Percentiles rank a stretch among this genome's conserved stretches.
phyloP scores from a whole-genome alignment of 1,284 basidiomycete genomes.

The Rhodotorula sp. region DNA sequence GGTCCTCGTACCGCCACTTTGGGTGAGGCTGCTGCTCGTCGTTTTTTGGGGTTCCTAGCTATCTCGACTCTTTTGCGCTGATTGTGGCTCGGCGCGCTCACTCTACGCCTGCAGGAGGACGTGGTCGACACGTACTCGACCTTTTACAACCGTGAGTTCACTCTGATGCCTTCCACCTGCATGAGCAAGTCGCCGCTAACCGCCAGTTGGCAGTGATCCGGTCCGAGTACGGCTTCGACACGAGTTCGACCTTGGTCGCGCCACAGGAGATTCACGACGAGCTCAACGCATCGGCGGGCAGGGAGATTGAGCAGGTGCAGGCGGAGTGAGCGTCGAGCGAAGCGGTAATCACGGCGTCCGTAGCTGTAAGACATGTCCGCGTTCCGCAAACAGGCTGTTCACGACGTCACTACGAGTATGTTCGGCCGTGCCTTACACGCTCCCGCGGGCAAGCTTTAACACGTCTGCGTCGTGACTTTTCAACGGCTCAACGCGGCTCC shows the following conservation, averaged over 20 bases:
- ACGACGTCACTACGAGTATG: too few relatives aligned
- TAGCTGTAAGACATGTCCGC: too few relatives aligned
- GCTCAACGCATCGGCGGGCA: too few relatives aligned
- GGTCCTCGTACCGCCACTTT: slow-evolving; percentile 71
- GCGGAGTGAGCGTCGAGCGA: too few relatives aligned
- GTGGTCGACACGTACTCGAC: slow-evolving; percentile 69
- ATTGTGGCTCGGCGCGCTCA: background rate
- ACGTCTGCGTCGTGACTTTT: too few relatives aligned
- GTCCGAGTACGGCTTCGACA: slow-evolving; percentile 54
- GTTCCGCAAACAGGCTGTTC: too few relatives aligned
- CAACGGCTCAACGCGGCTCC: too few relatives aligned
- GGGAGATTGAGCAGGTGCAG: too few relatives aligned
- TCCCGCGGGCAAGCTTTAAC: too few relatives aligned
- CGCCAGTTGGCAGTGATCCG: slow-evolving; percentile 45
- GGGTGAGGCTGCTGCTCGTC: slow-evolving; percentile 48
- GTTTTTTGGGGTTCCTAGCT: background rate
- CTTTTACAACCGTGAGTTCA: slow-evolving; percentile 57
- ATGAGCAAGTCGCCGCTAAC: background rate
- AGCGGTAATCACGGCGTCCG: too few relatives aligned
- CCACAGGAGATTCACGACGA: slow-evolving; percentile 48
- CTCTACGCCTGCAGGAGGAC: slow-evolving; percentile 51
- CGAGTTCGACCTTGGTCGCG: slow-evolving; percentile 49
- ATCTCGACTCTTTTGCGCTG: background rate
- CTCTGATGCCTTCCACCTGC: too few relatives aligned
- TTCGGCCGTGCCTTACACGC: too few relatives aligned